Base-by-base conservation (phyloP, 1,284 basidiomycete species). In the Anthracocystis walkeri region DNA sequence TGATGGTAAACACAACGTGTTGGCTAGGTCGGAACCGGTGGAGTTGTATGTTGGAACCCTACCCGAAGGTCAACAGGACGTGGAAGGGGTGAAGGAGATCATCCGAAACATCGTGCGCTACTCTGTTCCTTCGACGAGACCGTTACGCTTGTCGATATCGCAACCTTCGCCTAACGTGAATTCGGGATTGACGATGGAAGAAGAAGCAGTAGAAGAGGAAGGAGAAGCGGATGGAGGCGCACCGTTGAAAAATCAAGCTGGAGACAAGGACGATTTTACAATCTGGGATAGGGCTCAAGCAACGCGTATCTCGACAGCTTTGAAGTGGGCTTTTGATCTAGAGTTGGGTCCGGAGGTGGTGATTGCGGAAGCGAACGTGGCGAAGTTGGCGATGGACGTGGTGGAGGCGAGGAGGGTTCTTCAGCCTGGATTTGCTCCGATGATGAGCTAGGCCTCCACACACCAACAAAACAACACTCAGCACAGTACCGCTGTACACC, bases 241-340 rank as follows among this genome's bases (percentile, higher is more conserved):
- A 20, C 33, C 21, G 6, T n/a, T 38, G 8, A 45, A 29, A 35
- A 59, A 12, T 3, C n/a, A 42, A 1, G 18, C 21, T 1, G 33
- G 5, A 7, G 21, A 46, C 33, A n/a, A 33, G 51, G 93, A 98
- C 82, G 95, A 98, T 86, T 98, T 99, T 85, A 90, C 90, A 46
- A 94, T 99, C 87, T 97, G 95, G 93, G 91, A 92, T 3, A 90
- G 92, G 75, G 87, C 88, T 44, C 95, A 99, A 85, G 96, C 95
- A 27, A 91, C 90, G 85, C 90, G 93, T 50, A 97, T 99, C 78
- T 91, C 91, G 44, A 86, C 87, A 21, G 91, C 90, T 21, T 91
- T 96, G 73, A 87, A 91, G 77, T 90, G 92, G 82, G 90, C 92
- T 10, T 97, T 96, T 83, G 90, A 89, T 38, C 91, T 97, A 42